Percentiles rank a stretch among this genome's conserved stretches.
Evolutionary conservation across 495 filamentous ascomycete genomes (phyloP).

Genomic region (Aspergillus avenaceus): DNA sequence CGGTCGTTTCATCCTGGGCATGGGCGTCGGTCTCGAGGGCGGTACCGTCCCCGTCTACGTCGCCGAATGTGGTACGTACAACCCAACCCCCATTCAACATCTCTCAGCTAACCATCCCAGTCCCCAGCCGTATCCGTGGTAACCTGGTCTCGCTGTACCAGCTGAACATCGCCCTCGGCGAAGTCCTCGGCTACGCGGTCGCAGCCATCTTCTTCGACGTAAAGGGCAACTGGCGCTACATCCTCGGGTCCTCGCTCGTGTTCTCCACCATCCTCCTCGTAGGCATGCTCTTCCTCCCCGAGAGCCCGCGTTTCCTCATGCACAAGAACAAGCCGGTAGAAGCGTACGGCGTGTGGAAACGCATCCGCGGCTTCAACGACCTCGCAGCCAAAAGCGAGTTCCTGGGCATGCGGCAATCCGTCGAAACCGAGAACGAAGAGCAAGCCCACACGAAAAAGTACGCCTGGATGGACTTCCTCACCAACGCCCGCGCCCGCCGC

Average conservation of each 20-base stretch:
- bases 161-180: constrained; percentile 59
- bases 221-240: constrained; percentile 58
- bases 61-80: constrained; percentile 36
- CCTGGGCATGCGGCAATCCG: constrained; percentile 56
- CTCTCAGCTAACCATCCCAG: constrained; percentile 13
- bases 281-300: constrained; percentile 58
- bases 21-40: constrained; percentile 58
- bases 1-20: constrained; percentile 55
- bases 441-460: constrained; percentile 38
- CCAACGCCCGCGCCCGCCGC: constrained; percentile 51
- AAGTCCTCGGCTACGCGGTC: constrained; percentile 59
- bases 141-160: constrained; percentile 61
- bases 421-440: constrained; percentile 41
- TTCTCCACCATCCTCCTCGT: constrained; percentile 58
- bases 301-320: constrained; percentile 54
- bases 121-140: constrained; percentile 51
- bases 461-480: constrained; percentile 61
- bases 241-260: constrained; percentile 59
- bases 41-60: constrained; percentile 60
- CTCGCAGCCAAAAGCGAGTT: constrained; percentile 54
- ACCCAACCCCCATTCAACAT: not conserved
- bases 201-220: constrained; percentile 59
- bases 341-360: constrained; percentile 57
- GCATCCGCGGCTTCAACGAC: constrained; percentile 49
- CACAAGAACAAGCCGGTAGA: constrained; percentile 45